These are phyloP conservation scores for Neobulgaria alba DNA, from an alignment of 2,329 filamentous ascomycete genomes.

Conservation along the genomic window DNA sequence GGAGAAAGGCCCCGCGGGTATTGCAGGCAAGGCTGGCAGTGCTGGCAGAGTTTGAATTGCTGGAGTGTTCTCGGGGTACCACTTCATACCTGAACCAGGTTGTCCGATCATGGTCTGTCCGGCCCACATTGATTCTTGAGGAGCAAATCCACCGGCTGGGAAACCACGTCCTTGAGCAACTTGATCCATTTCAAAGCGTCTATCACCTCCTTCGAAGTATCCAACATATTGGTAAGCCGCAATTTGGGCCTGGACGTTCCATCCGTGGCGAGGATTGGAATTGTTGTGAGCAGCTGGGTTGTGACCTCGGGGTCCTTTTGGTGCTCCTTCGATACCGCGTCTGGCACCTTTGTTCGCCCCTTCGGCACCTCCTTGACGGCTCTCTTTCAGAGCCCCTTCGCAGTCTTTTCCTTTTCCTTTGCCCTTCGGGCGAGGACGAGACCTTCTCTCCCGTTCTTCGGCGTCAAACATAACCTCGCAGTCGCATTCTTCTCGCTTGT, in stretches of 20 bases:
- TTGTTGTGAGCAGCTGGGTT: neutral
- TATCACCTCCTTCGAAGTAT: constrained; percentile 1
- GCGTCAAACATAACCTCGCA: constrained; percentile 22
- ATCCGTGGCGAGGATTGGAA: neutral
- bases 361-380: too few relatives aligned
- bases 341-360: too few relatives aligned
- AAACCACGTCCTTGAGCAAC: constrained; percentile 8
- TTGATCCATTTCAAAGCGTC: constrained; percentile 3
- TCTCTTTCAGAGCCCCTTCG: too few relatives aligned
- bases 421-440: constrained; percentile 4
- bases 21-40: constrained; percentile 3
- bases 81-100: constrained; percentile 17
- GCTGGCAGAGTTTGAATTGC: constrained; percentile 1
- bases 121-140: constrained; percentile 2
- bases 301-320: too few relatives aligned
- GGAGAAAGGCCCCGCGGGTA: too few relatives aligned
- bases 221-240: constrained; percentile 12
- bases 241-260: constrained; percentile 2
- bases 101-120: constrained; percentile 9
- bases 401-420: constrained; percentile 10
- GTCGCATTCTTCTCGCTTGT: constrained; percentile 18
- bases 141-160: constrained; percentile 8
- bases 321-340: too few relatives aligned
- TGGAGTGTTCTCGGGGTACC: constrained; percentile 15
- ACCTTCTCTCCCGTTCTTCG: constrained; percentile 14